Evolutionary conservation across 148 eudicot genomes (phyloP).

Genomic region (Mesembryanthemum crystallinum): DNA sequence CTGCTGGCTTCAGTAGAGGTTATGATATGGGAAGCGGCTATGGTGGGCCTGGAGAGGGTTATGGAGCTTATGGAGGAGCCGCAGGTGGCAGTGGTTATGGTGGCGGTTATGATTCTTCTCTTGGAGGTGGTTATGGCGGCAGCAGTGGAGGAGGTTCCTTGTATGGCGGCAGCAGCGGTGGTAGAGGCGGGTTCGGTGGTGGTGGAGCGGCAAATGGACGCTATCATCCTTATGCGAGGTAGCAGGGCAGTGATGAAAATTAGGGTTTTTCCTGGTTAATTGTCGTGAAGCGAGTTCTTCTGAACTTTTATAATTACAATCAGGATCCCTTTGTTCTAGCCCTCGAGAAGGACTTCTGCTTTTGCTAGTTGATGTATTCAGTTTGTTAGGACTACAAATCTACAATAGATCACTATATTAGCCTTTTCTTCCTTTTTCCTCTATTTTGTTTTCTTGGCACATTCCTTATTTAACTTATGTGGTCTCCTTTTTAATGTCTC

Average conservation of each 20-base stretch:
- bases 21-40: slow-evolving; percentile 42
- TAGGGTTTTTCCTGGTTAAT: neutral
- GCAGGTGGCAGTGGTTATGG: slow-evolving; percentile 42
- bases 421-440: neutral
- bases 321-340: neutral
- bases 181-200: slow-evolving; percentile 36
- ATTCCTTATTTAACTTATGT: neutral
- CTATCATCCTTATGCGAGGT: slow-evolving; percentile 50
- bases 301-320: neutral
- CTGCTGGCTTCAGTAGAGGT: slow-evolving; percentile 31
- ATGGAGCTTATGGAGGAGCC: slow-evolving; percentile 35
- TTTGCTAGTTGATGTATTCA: slow-evolving; percentile 27
- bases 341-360: slow-evolving; percentile 4
- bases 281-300: neutral
- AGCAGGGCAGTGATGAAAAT: neutral
- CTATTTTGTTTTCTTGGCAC: no score
- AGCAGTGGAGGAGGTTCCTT: slow-evolving; percentile 32
- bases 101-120: slow-evolving; percentile 38
- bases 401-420: neutral
- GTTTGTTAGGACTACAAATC: slow-evolving; percentile 24
- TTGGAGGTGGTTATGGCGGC: slow-evolving; percentile 44
- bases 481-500: neutral
- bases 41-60: slow-evolving; percentile 34
- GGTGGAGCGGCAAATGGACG: slow-evolving; percentile 38
- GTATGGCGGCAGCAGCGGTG: slow-evolving; percentile 31